Base-by-base conservation (phyloP, 345 rosid genomes). In the Ceriops tagal region DNA sequence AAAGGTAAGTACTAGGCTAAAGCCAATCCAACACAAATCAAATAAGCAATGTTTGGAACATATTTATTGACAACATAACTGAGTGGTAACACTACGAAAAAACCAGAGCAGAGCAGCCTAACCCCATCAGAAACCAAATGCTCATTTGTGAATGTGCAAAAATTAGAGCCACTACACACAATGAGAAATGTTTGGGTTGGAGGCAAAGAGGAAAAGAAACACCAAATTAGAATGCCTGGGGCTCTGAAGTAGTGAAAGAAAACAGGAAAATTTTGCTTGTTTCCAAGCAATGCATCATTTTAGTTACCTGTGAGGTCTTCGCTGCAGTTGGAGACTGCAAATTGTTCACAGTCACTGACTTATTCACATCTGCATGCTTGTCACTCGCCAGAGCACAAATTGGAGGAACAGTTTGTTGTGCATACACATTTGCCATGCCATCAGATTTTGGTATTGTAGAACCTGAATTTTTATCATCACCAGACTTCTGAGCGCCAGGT, bases 291-390 rank as follows among this genome's bases (percentile, higher is more conserved):
- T 69, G 30, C 22, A 57, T 30, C 52, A 24, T 57, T 72, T 58
- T n/a, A n/a, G 21, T 73, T 79, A 89, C 96, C 96, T 89, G 92
- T 34, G 79, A 83, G 73, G 73, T 77, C 80, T 83, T 84, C 65
- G 82, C 73, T 26, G 73, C 75, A 34, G 68, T 66, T 64, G 89
- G 87, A 19, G 87, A 82, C 43, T 69, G 80, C 18, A 62, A 31
- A 74, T 71, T 79, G 75, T 64, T 75, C 71, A 63, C 68, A 74
- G 73, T 80, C 20, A 70, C 73, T 24, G 75, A 68, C 21, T 71
- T 77, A 70, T 73, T 79, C 53, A 58, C 57, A 24, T 68, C 71
- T 28, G 80, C 85, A 15, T 74, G 78, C 74, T 80, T 87, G 72
- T 87, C 90, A 59, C 88, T 81, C 53, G 89, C 82, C 65, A 79